A percentile compares a stretch with the other conserved stretches of the same genome.
Conservation (phyloP, 2,329 filamentous ascomycete species). For the Hymenoscyphus fraxineus region DNA sequence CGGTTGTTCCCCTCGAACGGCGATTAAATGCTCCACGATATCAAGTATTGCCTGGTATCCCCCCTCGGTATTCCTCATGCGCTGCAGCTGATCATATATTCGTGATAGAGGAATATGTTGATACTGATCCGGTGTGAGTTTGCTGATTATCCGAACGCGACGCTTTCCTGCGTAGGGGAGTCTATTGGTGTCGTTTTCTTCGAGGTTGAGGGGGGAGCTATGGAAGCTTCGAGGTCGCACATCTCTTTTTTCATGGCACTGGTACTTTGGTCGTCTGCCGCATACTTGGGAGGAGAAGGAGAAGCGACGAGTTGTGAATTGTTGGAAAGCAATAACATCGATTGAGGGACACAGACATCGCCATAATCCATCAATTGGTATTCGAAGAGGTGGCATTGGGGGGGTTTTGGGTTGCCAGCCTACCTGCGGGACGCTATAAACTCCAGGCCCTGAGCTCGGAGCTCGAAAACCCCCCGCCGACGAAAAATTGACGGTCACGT, state of each 20-base stretch:
- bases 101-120: neutral
- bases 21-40: conserved; percentile 57
- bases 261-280: neutral
- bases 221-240: neutral
- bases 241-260: neutral
- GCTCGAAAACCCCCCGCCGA: neutral
- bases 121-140: neutral
- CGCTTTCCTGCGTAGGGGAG: neutral
- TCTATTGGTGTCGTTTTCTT: neutral
- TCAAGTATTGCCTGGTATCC: conserved; percentile 39
- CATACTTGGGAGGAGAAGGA: conserved; percentile 8
- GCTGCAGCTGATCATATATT: conserved; percentile 49
- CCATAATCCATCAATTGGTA: conserved; percentile 56
- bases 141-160: neutral
- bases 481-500: too few species aligned
- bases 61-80: conserved; percentile 37
- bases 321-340: conserved; percentile 38
- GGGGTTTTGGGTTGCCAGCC: conserved; percentile 6
- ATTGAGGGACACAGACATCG: conserved; percentile 59
- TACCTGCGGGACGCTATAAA: neutral
- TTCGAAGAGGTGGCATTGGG: conserved; percentile 35
- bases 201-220: neutral
- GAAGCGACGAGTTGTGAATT: neutral
- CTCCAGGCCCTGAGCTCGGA: neutral
- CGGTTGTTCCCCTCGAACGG: conserved; percentile 50